Conservation (phyloP, 192 early-diverging fungal genomes). For the Coemansia sp. region DNA sequence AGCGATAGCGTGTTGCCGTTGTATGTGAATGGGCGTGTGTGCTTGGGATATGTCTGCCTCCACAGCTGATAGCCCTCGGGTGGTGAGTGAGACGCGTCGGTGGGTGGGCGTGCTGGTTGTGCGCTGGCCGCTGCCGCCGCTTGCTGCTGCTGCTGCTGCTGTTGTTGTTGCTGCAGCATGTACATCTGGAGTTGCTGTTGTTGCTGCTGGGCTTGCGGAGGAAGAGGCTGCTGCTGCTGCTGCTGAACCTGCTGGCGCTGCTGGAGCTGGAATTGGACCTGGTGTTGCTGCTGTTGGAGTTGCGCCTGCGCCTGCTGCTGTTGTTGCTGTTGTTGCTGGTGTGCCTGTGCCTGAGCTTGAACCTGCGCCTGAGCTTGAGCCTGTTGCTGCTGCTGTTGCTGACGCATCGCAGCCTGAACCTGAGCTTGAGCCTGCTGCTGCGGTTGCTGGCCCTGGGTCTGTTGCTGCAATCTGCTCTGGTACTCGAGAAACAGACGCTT, state of each 20-base stretch:
- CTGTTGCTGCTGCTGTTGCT: constrained; percentile 18
- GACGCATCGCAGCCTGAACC: background rate
- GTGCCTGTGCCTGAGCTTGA: background rate
- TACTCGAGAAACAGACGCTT: constrained; percentile 15
- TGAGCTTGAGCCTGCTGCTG: constrained; percentile 8
- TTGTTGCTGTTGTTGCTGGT: constrained; percentile 3
- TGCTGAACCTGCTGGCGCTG: constrained; percentile 5
- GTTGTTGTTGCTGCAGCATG: constrained; percentile 6
- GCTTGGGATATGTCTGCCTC: constrained; percentile 8
- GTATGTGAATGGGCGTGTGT: constrained; percentile 18
- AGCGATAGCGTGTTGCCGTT: constrained; percentile 11
- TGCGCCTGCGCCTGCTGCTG: constrained; percentile 10
- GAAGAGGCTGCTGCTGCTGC: constrained; percentile 18
- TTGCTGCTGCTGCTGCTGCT: constrained; percentile 10
- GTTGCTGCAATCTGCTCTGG: constrained; percentile 4
- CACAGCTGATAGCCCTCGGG: constrained; percentile 24
- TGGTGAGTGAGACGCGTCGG: background rate
- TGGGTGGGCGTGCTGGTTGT: background rate
- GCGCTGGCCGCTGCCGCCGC: background rate
- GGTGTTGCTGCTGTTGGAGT: constrained; percentile 19
- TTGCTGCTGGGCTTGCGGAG: constrained; percentile 18
- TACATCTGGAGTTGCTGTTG: constrained; percentile 4
- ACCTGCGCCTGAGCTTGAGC: constrained; percentile 1
- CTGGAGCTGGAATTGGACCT: constrained; percentile 8
- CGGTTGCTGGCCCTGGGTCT: constrained; percentile 8